Evolutionary conservation across 2,329 filamentous ascomycete species (phyloP), one percentile per base, ranked within the genome.

Genomic region (Orbilia quercus): DNA sequence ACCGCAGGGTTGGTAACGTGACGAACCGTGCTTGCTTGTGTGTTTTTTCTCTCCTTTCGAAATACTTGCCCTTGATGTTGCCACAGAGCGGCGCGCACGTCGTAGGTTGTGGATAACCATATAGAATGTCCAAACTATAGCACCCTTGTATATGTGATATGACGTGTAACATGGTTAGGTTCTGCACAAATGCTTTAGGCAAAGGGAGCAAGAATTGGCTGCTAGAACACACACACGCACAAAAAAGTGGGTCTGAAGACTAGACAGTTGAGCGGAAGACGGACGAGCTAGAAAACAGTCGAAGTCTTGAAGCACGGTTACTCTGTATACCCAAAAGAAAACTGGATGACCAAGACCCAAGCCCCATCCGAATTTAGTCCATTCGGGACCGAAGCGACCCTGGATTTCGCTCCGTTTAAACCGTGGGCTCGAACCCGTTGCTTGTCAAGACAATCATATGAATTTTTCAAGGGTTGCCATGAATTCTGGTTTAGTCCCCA

Each of bases 161-260:
- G 58, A 63, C 66, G 66, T 71, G 66, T 71, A 71, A 71, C 66
- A 71, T 50, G 36, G 45, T 53, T 25, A 22, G 20, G 62, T 58
- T 44, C 31, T 67, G 58, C 53, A 51, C 53, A 44, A 44, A 59
- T 64, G 28, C 45, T 59, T 47, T 55, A 23, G 12, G 36, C 28
- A 31, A 31, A 31, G 28, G 28, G 9, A 31, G 5, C 28, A 31
- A 31, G 9, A 31, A n/a, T n/a, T n/a, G n/a, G n/a, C n/a, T n/a
- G n/a, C n/a, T n/a, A n/a, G n/a, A n/a, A n/a, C n/a, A n/a, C n/a
- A n/a, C n/a, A n/a, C n/a, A n/a, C n/a, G n/a, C n/a, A n/a, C n/a
- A n/a, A 31, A 31, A 31, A 31, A 31, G 28, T 31, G 28, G 28
- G 28, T 31, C 28, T 31, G 28, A 31, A 31, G 28, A 9, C 28